Evolutionary conservation across 179 eudicot genomes (phyloP).

Genomic region (Spergularia azorica): DNA sequence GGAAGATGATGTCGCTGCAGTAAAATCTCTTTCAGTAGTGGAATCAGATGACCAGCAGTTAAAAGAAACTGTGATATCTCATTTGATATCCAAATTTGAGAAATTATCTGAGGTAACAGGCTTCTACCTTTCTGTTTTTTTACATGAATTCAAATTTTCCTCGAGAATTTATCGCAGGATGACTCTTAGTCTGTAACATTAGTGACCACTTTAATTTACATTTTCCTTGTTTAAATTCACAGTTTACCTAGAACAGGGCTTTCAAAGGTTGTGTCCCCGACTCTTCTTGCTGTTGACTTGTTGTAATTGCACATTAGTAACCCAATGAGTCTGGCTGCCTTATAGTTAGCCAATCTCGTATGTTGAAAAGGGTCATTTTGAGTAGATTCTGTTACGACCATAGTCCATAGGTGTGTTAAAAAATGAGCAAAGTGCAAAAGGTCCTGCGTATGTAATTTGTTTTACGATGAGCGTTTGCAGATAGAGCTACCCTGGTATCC

Average conservation of each 20-base stretch:
- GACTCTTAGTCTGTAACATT: neutral
- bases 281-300: neutral
- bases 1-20: conserved; percentile 70
- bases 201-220: neutral
- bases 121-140: conserved; percentile 2
- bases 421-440: neutral
- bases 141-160: neutral
- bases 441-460: neutral
- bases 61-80: conserved; percentile 58
- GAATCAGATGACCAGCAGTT: conserved; percentile 53
- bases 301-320: no score
- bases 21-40: conserved; percentile 49
- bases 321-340: no score
- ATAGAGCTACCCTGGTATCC: neutral
- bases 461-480: neutral
- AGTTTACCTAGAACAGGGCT: neutral
- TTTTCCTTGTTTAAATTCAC: no score
- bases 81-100: conserved; percentile 48
- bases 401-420: no score
- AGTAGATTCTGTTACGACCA: no score
- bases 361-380: neutral
- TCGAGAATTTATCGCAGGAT: no score
- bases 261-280: neutral
- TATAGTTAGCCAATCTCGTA: no score
- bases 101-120: conserved; percentile 69